Base-by-base conservation (phyloP, 2,329 filamentous ascomycete species). In the Scytalidium sp. region DNA sequence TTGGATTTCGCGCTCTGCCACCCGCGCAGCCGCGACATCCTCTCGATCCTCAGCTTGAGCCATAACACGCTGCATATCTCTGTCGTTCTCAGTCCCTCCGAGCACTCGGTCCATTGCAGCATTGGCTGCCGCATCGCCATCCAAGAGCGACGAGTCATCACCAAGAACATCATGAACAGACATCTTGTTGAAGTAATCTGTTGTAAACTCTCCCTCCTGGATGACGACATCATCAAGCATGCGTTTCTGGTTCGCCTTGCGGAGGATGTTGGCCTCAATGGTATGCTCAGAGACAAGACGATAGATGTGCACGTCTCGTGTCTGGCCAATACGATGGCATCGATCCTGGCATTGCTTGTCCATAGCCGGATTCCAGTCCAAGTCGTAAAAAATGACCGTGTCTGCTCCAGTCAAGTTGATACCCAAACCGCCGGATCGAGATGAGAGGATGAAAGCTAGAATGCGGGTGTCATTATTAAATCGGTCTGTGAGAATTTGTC, bases 291-390 rank as follows among this genome's bases (percentile, higher is more conserved):
- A 94, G 8, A 96, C 85, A 19, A 97, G 84, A 2, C 93, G 90
- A 72, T 97, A 99, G 51, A 99, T 97, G 67, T 97, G 93, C 25
- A 99, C 94, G 66, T 99, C 94, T 23, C 94, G 86, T 1, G 94
- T 97, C 69, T 99, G 94, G 2, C 94, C 94, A 58, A 99, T 99
- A 57, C 94, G 90, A 71, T 99, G 94, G 62, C 90, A 95, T 61
- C 94, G 84, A 67, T 99, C 95, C 71, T 99, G 95, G 63, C 94
- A 99, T 69, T 99, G 94, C 69, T 96, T 96, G 74, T 99, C 94
- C 94, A 99, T 99, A 46, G 95, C 94, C 0, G 94, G 94, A 62
- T 99, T 99, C 95, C 95, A 99, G 67, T 99, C 94, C 52, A 97
- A 85, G 64, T 99, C 94, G 70, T 97, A 99, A 69, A 99, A 99